Conservation (phyloP, 495 filamentous ascomycete species). For the Penicillium verhagenii region DNA sequence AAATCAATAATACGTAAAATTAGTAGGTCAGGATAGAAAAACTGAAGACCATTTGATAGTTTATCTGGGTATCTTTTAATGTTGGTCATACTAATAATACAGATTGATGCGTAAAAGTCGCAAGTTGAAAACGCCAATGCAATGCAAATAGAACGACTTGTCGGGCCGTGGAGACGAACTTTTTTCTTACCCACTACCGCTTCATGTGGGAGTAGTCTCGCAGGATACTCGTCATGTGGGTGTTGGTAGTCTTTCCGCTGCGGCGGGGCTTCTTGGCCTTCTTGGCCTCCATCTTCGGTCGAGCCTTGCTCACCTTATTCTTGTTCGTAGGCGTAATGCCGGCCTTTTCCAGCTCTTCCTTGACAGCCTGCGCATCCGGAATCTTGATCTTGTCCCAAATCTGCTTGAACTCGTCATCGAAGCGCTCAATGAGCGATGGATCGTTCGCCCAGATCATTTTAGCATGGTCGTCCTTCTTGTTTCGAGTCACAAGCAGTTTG, state of each 20-base stretch:
- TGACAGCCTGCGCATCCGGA: slow-evolving; percentile 71
- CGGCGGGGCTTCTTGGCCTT: slow-evolving; percentile 65
- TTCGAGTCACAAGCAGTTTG: slow-evolving; percentile 78
- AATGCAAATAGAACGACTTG: slow-evolving; percentile 15
- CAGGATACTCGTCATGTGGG: slow-evolving; percentile 85
- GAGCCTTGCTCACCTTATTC: slow-evolving; percentile 58
- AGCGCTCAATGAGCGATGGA: slow-evolving; percentile 65
- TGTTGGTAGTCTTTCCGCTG: slow-evolving; percentile 85
- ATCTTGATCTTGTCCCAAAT: slow-evolving; percentile 83
- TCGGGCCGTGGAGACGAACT: background rate
- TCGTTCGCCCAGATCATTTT: slow-evolving; percentile 88
- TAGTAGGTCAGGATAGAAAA: no score
- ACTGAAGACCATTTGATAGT: background rate
- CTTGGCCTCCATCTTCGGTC: slow-evolving; percentile 55
- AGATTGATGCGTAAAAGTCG: background rate
- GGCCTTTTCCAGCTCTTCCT: slow-evolving; percentile 66
- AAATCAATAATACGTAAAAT: no score
- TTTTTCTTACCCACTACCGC: slow-evolving; percentile 23
- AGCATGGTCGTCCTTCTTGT: slow-evolving; percentile 88
- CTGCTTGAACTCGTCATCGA: slow-evolving; percentile 77
- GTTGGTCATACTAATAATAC: slow-evolving; percentile 16
- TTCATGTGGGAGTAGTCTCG: slow-evolving; percentile 76
- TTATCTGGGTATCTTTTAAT: slow-evolving; percentile 35
- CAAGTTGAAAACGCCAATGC: slow-evolving; percentile 19
- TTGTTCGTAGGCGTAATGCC: slow-evolving; percentile 80